Conservation (phyloP, 331 rosid species). For the Malus hybrid region DNA sequence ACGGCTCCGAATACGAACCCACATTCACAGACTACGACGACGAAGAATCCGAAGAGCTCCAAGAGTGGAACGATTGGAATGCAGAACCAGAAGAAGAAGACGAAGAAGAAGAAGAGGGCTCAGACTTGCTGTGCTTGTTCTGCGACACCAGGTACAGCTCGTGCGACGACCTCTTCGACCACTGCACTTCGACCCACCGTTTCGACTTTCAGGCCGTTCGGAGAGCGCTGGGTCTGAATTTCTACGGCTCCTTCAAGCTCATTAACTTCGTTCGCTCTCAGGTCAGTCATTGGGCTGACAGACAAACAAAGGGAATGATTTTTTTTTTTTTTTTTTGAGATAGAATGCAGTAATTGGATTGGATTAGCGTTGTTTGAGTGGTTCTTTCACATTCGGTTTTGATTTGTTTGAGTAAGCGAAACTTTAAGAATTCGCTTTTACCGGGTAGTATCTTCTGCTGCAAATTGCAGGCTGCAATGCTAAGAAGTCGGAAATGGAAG, state of each 20-base stretch:
- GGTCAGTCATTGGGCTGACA: conserved; percentile 23
- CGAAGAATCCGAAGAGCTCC: conserved; percentile 17
- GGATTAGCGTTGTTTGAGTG: background rate
- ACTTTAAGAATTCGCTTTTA: background rate
- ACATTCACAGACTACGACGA: conserved; percentile 22
- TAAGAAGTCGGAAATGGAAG: background rate
- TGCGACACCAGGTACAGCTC: conserved; percentile 45
- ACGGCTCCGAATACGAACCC: background rate
- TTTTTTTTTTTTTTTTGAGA: background rate
- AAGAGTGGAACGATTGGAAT: conserved; percentile 58
- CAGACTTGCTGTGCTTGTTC: conserved; percentile 48
- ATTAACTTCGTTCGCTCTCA: conserved; percentile 70
- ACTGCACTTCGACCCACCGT: conserved; percentile 52
- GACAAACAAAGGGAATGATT: background rate
- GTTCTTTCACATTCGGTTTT: background rate
- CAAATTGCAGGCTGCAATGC: background rate
- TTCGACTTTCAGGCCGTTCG: conserved; percentile 50
- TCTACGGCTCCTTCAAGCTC: conserved; percentile 73
- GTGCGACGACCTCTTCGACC: conserved; percentile 44
- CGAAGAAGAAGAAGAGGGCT: conserved; percentile 36
- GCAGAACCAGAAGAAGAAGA: conserved; percentile 40
- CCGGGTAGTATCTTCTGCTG: background rate
- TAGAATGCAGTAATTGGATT: background rate
- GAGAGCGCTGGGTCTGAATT: conserved; percentile 42
- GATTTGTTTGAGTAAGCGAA: background rate